These are phyloP conservation scores for Amoebophrya sp. DNA, from an alignment of 169 alveolate genomes.

Conservation along the genomic window DNA sequence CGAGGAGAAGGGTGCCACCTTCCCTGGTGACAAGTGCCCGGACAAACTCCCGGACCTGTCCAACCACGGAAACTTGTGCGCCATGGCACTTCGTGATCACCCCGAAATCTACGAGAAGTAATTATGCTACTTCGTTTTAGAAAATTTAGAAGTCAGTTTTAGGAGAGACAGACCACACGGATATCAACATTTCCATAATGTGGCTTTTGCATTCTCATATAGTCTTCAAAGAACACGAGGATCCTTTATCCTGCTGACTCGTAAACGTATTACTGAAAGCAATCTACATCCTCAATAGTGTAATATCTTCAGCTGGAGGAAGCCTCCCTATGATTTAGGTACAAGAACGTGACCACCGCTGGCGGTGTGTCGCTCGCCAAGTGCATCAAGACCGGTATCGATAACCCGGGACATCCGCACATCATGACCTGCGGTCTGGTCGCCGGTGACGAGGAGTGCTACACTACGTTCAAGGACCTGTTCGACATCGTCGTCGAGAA, in stretches of 20 bases:
- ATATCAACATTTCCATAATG: too few species aligned
- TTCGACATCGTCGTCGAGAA: background rate
- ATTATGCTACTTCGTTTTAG: too few species aligned
- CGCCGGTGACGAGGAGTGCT: constrained; percentile 48
- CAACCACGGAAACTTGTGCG: constrained; percentile 30
- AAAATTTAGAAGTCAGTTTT: too few species aligned
- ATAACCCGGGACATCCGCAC: constrained; percentile 46
- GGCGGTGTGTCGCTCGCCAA: constrained; percentile 36
- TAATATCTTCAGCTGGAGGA: too few species aligned
- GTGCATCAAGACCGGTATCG: constrained; percentile 44
- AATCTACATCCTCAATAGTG: too few species aligned
- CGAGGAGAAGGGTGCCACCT: constrained; percentile 35
- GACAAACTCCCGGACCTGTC: constrained; percentile 36
- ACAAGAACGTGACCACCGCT: background rate
- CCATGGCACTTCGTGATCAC: constrained; percentile 23
- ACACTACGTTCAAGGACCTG: constrained; percentile 34
- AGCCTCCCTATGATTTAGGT: too few species aligned
- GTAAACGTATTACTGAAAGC: too few species aligned
- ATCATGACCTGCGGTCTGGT: constrained; percentile 36
- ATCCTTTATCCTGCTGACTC: too few species aligned
- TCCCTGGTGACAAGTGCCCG: constrained; percentile 35
- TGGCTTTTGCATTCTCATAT: too few species aligned
- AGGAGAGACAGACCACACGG: too few species aligned
- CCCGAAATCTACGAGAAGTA: constrained; percentile 36
- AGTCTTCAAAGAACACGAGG: too few species aligned